Percentiles rank a stretch among this genome's conserved stretches.
phyloP scores from a whole-genome alignment of 345 rosid species.

The Capsella bursapastoris region DNA sequence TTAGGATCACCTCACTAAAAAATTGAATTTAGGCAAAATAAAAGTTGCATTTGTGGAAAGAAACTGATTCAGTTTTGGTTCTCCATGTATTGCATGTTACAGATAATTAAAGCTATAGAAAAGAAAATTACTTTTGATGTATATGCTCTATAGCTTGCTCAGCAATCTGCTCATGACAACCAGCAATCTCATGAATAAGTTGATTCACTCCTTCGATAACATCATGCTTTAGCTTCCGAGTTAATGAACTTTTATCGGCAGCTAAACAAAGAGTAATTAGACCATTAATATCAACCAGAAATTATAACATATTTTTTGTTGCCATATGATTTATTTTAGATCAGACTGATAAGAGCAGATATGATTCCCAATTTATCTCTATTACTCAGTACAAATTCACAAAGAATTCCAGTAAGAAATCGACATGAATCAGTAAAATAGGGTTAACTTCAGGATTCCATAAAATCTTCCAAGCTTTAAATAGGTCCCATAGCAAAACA shows the following conservation, averaged over 20 bases:
- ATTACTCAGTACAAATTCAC: not conserved
- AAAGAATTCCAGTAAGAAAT: not conserved
- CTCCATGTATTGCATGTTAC: constrained; percentile 11
- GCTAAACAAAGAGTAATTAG: constrained; percentile 53
- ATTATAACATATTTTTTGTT: not conserved
- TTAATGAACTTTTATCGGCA: constrained; percentile 89
- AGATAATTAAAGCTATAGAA: constrained; percentile 1
- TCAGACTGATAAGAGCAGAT: not conserved
- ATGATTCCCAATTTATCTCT: not conserved
- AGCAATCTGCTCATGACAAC: constrained; percentile 97
- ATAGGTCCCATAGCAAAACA: not conserved
- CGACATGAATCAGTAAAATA: constrained; percentile 1
- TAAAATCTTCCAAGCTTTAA: constrained; percentile 9
- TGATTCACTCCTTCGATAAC: constrained; percentile 97
- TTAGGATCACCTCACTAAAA: constrained; percentile 96
- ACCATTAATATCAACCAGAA: constrained; percentile 33
- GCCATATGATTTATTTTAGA: too few species aligned
- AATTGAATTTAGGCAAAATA: constrained; percentile 1
- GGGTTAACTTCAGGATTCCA: not conserved
- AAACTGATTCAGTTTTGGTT: not conserved
- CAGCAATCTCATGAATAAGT: constrained; percentile 81
- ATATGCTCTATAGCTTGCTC: constrained; percentile 99
- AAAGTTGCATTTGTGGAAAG: not conserved
- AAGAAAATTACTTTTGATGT: constrained; percentile 81
- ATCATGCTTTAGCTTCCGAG: constrained; percentile 93